A percentile compares a stretch with the other conserved stretches of the same genome.
These are phyloP conservation scores for Apocynum venetum DNA, from an alignment of 257 asterid species.

Conservation along the genomic window DNA sequence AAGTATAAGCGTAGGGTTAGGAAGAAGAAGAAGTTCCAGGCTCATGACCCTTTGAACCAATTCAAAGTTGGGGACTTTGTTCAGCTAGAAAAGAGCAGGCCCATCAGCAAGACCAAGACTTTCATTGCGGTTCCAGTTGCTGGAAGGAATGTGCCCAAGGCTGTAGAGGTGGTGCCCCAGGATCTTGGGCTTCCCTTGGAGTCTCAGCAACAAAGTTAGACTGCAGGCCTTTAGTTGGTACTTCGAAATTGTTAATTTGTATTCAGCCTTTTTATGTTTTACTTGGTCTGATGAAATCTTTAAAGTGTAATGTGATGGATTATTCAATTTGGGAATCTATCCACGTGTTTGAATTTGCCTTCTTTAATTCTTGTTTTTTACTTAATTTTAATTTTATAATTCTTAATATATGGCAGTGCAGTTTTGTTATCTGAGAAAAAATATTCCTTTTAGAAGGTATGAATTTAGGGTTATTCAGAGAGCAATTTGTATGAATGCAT, in stretches of 20 bases:
- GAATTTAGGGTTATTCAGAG: background rate
- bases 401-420: background rate
- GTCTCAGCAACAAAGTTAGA: constrained; percentile 16
- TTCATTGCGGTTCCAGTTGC: constrained; percentile 63
- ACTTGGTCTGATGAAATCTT: background rate
- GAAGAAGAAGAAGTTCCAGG: constrained; percentile 94
- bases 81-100: constrained; percentile 71
- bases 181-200: constrained; percentile 32
- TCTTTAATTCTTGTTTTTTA: background rate
- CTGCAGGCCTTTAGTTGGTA: constrained; percentile 13
- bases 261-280: background rate
- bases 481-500: background rate
- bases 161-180: constrained; percentile 20
- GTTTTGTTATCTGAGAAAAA: background rate
- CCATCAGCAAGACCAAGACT: constrained; percentile 80
- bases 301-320: constrained; percentile 11
- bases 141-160: constrained; percentile 25
- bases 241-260: background rate
- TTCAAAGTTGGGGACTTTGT: constrained; percentile 79
- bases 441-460: background rate
- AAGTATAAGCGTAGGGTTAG: constrained; percentile 92
- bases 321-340: background rate
- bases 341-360: background rate
- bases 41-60: constrained; percentile 81
- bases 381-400: background rate